Evolutionary conservation across 768 basidiomycete species (phyloP), one percentile per base, ranked within the genome.

Genomic region (Tulasnella sp.): DNA sequence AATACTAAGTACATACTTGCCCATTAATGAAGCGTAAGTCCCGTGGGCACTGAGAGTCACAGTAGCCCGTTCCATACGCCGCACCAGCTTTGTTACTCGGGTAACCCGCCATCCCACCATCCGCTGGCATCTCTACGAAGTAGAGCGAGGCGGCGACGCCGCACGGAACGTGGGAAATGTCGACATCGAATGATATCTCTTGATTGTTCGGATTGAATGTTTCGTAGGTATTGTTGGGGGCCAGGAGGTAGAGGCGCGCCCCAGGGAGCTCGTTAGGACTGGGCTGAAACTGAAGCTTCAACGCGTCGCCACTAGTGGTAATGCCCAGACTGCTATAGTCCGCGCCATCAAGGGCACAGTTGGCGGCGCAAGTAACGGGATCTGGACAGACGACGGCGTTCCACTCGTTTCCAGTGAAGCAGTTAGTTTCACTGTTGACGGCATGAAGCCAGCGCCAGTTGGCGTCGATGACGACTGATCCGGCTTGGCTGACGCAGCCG

Each of bases 11-110:
- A 70, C 73, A 60, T 51, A 77, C 79, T 69, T 71, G 66, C 62
- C 80, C 80, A 67, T 76, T 72, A 65, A 81, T 80, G 71, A 79
- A 80, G 71, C 80, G 80, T 69, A 80, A 68, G 66, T 80, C 79
- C 38, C 73, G 72, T 1, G 79, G 78, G 70, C 79, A 80, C 68
- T 81, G 79, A 21, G 80, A 75, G 67, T 82, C 80, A 68, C 81
- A 81, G 70, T 82, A 82, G 11, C 81, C 81, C 17, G 80, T 80
- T 51, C 80, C 80, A 69, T 77, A 82, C 68, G 78, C 75, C 65
- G 79, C 77, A 65, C 78, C 79, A 53, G 79, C 64, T 73, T 76
- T 76, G 75, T 81, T 80, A 67, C 62, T 71, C n/a, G 77, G 60
- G 71, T 69, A 78, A 64, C 73, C 72, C 56, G 78, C 62, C 62